A percentile compares a stretch with the other conserved stretches of the same genome.
These are phyloP conservation scores for Nephelium lappaceum DNA, from an alignment of 345 rosid species.

Conservation along the genomic window DNA sequence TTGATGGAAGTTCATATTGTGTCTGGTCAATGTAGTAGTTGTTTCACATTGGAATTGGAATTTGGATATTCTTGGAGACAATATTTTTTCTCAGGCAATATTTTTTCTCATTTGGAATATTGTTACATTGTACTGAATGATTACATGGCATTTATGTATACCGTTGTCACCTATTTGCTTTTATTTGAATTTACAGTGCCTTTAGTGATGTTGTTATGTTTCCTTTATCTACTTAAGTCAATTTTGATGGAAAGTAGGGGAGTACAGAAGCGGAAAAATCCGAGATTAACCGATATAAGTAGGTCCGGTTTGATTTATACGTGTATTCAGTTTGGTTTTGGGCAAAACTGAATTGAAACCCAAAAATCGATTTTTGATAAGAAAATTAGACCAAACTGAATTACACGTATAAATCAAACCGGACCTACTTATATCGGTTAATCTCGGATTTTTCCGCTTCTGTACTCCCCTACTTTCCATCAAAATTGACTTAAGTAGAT, in stretches of 20 bases:
- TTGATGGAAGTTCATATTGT: background rate
- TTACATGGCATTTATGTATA: background rate
- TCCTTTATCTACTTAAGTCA: background rate
- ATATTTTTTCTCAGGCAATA: too few species aligned
- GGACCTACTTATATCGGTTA: too few species aligned
- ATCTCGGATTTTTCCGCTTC: too few species aligned
- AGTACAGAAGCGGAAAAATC: too few species aligned
- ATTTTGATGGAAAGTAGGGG: background rate
- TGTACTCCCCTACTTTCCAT: background rate
- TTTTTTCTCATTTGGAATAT: background rate
- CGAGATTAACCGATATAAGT: too few species aligned
- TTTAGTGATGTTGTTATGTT: constrained; percentile 11
- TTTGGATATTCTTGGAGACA: background rate
- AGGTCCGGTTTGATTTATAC: too few species aligned
- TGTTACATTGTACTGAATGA: background rate
- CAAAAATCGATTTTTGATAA: too few species aligned
- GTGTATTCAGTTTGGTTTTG: too few species aligned
- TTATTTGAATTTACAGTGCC: background rate
- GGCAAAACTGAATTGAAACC: too few species aligned
- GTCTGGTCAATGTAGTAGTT: background rate
- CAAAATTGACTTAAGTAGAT: background rate
- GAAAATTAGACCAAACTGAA: too few species aligned
- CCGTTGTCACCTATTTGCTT: background rate
- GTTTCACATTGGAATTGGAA: background rate
- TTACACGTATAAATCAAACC: too few species aligned